phyloP scores from a whole-genome alignment of 371 early-diverging fungal species.

The Syncephalis fuscata region DNA sequence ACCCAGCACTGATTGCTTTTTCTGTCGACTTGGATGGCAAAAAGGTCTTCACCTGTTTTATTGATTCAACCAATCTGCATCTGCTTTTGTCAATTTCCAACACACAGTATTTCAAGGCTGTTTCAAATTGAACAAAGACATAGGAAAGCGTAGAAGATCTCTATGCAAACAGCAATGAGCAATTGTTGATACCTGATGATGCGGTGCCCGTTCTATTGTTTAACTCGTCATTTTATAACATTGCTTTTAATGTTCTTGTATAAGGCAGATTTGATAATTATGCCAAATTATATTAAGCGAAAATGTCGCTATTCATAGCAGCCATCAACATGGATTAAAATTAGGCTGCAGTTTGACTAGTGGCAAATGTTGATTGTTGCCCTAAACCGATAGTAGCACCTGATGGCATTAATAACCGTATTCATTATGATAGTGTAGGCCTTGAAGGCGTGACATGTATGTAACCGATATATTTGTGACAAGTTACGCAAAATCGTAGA shows the following conservation, averaged over 20 bases:
- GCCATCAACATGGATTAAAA: constrained; percentile 33
- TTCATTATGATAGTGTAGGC: constrained; percentile 60
- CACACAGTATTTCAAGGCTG: constrained; percentile 41
- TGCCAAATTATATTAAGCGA: constrained; percentile 41
- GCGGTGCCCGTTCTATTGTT: no score
- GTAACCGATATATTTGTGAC: constrained; percentile 29
- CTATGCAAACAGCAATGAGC: constrained; percentile 5
- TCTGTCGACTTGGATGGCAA: constrained; percentile 35
- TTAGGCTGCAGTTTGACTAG: background rate
- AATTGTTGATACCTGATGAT: no score
- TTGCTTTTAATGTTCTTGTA: no score
- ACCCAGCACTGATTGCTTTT: constrained; percentile 3
- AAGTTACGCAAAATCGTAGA: constrained; percentile 43
- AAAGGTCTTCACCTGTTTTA: constrained; percentile 48
- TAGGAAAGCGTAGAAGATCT: constrained; percentile 78
- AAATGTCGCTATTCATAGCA: constrained; percentile 51
- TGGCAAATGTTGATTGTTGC: background rate
- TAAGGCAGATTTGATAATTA: constrained; percentile 62
- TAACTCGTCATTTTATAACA: no score
- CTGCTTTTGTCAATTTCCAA: constrained; percentile 30
- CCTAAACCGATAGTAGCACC: constrained; percentile 14
- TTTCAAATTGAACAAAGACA: constrained; percentile 68
- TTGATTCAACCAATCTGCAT: constrained; percentile 30
- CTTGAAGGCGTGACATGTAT: constrained; percentile 47
- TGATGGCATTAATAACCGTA: constrained; percentile 32